Percentiles rank a stretch among this genome's conserved stretches.
Conservation (phyloP, 306 rosid species). For the Elaeagnus macrophylla region DNA sequence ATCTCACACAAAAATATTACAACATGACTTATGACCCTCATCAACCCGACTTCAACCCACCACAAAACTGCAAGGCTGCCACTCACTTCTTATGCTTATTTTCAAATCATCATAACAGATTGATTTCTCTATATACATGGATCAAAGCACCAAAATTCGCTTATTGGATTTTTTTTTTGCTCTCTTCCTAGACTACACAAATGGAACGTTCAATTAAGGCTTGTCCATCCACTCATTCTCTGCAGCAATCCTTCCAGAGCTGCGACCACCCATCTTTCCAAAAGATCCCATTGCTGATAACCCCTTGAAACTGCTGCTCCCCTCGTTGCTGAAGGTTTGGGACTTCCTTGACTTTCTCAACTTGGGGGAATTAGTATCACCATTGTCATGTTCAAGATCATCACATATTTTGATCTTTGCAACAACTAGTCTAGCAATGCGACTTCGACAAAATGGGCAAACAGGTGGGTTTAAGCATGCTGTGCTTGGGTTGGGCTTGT, state of each 20-base stretch:
- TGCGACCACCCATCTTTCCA: constrained; percentile 60
- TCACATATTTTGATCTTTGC: constrained; percentile 39
- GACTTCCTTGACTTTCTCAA: constrained; percentile 49
- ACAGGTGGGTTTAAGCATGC: constrained; percentile 57
- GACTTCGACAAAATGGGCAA: constrained; percentile 91
- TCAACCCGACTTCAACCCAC: neutral
- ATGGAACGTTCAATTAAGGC: constrained; percentile 25
- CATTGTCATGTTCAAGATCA: constrained; percentile 37
- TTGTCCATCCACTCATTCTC: constrained; percentile 64
- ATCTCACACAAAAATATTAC: too few species aligned
- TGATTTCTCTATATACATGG: constrained; percentile 11
- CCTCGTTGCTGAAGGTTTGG: constrained; percentile 45
- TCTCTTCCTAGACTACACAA: neutral
- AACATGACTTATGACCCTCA: too few species aligned
- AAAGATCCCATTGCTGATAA: constrained; percentile 49
- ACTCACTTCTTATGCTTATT: constrained; percentile 41
- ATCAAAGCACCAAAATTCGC: constrained; percentile 15
- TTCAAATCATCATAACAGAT: constrained; percentile 15
- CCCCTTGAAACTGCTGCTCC: constrained; percentile 84
- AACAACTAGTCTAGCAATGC: constrained; percentile 47
- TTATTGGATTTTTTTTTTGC: constrained; percentile 19
- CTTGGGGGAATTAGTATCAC: constrained; percentile 47
- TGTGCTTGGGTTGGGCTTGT: constrained; percentile 69
- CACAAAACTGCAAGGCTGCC: constrained; percentile 26
- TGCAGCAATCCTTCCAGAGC: constrained; percentile 57